Evolutionary conservation across 352 stramenopile species (phyloP).

Genomic region (Thalassiosira hispida): DNA sequence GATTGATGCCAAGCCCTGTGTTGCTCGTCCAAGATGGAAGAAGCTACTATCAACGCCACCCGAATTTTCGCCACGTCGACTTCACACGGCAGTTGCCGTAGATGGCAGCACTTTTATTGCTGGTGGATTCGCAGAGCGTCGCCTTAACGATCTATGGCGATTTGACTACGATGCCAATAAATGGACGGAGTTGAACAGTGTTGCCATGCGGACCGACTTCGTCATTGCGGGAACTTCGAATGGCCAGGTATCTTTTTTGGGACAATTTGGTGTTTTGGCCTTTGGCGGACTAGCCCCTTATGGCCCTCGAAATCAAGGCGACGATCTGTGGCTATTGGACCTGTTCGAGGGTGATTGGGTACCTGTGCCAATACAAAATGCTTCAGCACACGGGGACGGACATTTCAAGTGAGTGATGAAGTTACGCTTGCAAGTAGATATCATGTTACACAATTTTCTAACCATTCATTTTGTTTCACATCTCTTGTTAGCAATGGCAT

Average conservation of each 20-base stretch:
- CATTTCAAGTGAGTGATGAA: constrained; percentile 14
- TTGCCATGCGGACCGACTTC: background rate
- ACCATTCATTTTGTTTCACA: background rate
- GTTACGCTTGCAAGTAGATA: background rate
- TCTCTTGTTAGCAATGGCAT: constrained; percentile 1
- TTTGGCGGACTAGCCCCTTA: constrained; percentile 25
- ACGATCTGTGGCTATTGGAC: constrained; percentile 42
- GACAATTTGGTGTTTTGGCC: constrained; percentile 29
- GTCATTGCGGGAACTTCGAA: constrained; percentile 6
- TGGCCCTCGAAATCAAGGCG: background rate
- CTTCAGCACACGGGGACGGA: background rate
- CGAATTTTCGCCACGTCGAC: constrained; percentile 18
- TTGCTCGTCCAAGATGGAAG: constrained; percentile 26
- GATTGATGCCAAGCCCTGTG: constrained; percentile 35
- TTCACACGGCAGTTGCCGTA: constrained; percentile 41
- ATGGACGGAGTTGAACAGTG: constrained; percentile 31
- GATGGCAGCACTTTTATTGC: constrained; percentile 42
- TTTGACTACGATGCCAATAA: constrained; percentile 36
- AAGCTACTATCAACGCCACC: constrained; percentile 20
- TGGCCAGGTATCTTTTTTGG: constrained; percentile 26
- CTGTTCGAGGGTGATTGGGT: constrained; percentile 34
- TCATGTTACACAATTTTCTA: background rate
- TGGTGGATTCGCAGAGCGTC: constrained; percentile 29
- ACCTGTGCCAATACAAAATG: constrained; percentile 15
- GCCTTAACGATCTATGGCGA: constrained; percentile 45